Conservation (phyloP, 2,329 filamentous ascomycete genomes). For the Phialophora tarda region DNA sequence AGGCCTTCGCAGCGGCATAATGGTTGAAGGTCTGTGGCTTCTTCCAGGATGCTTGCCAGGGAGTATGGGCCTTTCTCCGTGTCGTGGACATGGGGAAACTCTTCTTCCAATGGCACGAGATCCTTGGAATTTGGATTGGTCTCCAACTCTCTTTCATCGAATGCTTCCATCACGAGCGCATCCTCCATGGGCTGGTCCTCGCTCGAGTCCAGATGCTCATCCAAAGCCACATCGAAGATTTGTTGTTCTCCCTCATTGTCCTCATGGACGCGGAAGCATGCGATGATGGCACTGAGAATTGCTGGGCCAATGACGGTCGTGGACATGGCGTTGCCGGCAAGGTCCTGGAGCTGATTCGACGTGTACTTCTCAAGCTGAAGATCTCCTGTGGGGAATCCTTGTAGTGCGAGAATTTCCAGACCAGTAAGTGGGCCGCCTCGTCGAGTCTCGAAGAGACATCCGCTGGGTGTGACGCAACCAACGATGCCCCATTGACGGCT, state of each 20-base stretch:
- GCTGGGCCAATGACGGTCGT: slow-evolving; percentile 71
- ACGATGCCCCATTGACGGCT: slow-evolving; percentile 60
- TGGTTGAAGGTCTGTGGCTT: slow-evolving; percentile 41
- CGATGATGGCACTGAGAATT: slow-evolving; percentile 64
- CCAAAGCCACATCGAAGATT: slow-evolving; percentile 2
- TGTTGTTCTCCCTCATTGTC: neutral
- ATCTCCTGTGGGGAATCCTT: slow-evolving; percentile 69
- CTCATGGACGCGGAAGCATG: slow-evolving; percentile 37
- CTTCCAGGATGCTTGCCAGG: slow-evolving; percentile 7
- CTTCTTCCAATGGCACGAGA: neutral
- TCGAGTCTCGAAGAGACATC: slow-evolving; percentile 65
- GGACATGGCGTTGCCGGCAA: slow-evolving; percentile 82
- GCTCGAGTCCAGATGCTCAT: neutral
- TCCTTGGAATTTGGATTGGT: neutral
- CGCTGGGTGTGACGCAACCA: slow-evolving; percentile 71
- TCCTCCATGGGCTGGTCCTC: neutral
- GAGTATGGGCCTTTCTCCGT: neutral
- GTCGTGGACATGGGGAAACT: neutral
- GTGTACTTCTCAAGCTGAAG: slow-evolving; percentile 69
- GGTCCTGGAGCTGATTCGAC: slow-evolving; percentile 66
- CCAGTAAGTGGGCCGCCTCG: slow-evolving; percentile 67
- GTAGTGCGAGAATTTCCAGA: slow-evolving; percentile 67
- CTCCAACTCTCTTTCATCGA: neutral
- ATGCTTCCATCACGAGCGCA: neutral
- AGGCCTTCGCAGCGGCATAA: slow-evolving; percentile 66